phyloP scores from a whole-genome alignment of 169 alveolate genomes.

The Plasmodium inui region DNA sequence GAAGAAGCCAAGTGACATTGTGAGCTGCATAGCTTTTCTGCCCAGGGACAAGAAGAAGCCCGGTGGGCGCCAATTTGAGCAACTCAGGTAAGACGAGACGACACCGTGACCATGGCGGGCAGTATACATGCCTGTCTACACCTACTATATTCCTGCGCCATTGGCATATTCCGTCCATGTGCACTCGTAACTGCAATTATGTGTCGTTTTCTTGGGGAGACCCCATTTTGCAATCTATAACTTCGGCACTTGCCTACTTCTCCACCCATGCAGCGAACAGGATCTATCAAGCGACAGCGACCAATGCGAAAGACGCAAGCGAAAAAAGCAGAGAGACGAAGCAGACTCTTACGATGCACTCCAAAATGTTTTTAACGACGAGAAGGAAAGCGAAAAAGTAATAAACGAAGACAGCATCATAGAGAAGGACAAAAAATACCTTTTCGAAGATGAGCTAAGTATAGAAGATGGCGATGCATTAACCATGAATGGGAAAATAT shows the following conservation, averaged over 20 bases:
- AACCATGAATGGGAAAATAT: slow-evolving; percentile 45
- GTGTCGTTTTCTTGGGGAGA: too few relatives aligned
- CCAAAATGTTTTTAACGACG: slow-evolving; percentile 17
- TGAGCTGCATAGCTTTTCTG: slow-evolving; percentile 29
- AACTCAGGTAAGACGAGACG: background rate
- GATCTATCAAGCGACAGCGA: background rate
- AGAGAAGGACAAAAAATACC: slow-evolving; percentile 12
- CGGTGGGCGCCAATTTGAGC: background rate
- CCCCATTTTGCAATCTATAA: background rate
- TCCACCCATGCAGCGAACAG: background rate
- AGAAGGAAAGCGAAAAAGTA: slow-evolving; percentile 9
- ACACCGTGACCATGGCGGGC: background rate
- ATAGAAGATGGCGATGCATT: slow-evolving; percentile 28
- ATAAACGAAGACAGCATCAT: slow-evolving; percentile 17
- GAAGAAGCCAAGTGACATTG: slow-evolving; percentile 26
- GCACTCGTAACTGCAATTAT: background rate
- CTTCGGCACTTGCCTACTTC: background rate
- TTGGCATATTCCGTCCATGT: background rate
- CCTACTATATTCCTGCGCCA: background rate
- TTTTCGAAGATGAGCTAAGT: slow-evolving; percentile 60
- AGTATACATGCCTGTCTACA: background rate
- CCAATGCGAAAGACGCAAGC: background rate
- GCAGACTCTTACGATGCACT: background rate
- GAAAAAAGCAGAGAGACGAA: background rate
- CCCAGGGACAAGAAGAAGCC: slow-evolving; percentile 10